These are phyloP conservation scores for Hypericum androsaemum DNA, from an alignment of 345 rosid genomes.

Conservation along the genomic window DNA sequence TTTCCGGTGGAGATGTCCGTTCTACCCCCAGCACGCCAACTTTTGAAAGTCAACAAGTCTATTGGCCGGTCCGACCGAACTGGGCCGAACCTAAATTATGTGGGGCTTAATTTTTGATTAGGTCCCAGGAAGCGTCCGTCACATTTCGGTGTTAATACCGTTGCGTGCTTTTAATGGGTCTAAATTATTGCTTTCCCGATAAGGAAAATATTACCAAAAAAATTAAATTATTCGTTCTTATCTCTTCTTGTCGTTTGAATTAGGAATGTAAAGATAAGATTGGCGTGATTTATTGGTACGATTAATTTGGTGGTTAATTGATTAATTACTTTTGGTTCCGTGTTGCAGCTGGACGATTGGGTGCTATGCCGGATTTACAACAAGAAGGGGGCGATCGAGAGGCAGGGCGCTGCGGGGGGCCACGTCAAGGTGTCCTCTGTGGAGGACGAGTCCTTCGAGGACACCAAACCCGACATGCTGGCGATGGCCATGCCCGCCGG, in stretches of 20 bases:
- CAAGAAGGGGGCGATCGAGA: conserved; percentile 75
- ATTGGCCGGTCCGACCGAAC: too few relatives aligned
- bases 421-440: conserved; percentile 1
- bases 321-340: background rate
- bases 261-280: background rate
- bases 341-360: conserved; percentile 87
- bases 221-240: conserved; percentile 9
- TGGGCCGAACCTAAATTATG: too few relatives aligned
- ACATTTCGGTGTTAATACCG: background rate
- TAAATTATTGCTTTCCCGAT: background rate
- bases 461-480: conserved; percentile 35
- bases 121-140: background rate
- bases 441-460: conserved; percentile 6
- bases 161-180: background rate
- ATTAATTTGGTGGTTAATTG: background rate
- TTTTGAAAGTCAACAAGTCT: too few relatives aligned
- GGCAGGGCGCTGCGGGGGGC: conserved; percentile 17
- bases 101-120: too few relatives aligned
- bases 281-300: background rate
- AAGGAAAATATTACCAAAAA: conserved; percentile 2
- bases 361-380: conserved; percentile 91
- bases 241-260: background rate
- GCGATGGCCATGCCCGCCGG: conserved; percentile 9
- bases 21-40: too few relatives aligned
- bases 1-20: too few relatives aligned